Percentiles rank a stretch among this genome's conserved stretches.
phyloP scores from a whole-genome alignment of 2,329 filamentous ascomycete species.

The Biscogniauxia mediterranea region DNA sequence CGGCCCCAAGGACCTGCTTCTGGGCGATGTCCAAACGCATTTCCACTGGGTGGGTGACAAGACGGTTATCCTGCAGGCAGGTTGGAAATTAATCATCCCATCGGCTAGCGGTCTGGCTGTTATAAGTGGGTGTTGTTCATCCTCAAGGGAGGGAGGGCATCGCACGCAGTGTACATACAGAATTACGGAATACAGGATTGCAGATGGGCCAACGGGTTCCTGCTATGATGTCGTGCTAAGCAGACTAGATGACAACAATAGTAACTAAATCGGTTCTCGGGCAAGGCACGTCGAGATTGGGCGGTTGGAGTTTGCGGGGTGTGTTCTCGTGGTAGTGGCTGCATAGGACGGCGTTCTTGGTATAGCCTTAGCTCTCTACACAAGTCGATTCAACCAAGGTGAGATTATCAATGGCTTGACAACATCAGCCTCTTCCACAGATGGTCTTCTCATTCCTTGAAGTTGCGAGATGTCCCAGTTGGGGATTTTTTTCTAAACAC shows the following conservation, averaged over 20 bases:
- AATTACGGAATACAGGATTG: not conserved
- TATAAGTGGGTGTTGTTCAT: not conserved
- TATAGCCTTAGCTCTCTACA: not conserved
- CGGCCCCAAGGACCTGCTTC: slow-evolving; percentile 10
- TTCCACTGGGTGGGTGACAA: not conserved
- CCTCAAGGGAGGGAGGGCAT: not conserved
- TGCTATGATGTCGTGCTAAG: not conserved
- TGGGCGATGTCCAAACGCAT: slow-evolving; percentile 16
- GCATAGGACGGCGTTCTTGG: not conserved
- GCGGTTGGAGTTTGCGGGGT: not conserved
- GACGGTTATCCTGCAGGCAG: not conserved
- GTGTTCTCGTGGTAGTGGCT: not conserved
- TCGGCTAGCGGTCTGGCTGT: not conserved
- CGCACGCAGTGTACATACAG: not conserved
- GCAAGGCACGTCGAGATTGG: not conserved
- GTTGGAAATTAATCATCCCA: not conserved
- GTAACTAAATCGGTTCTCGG: not conserved
- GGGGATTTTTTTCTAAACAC: not conserved
- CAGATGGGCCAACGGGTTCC: not conserved
- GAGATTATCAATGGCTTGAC: not conserved
- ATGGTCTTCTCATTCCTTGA: not conserved
- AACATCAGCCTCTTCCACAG: not conserved
- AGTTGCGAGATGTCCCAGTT: not conserved
- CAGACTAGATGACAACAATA: not conserved
- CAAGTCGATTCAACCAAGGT: too few species aligned